Percentiles rank a stretch among this genome's conserved stretches.
phyloP scores from a whole-genome alignment of 2,329 filamentous ascomycete genomes.

The Penicillium sp. region DNA sequence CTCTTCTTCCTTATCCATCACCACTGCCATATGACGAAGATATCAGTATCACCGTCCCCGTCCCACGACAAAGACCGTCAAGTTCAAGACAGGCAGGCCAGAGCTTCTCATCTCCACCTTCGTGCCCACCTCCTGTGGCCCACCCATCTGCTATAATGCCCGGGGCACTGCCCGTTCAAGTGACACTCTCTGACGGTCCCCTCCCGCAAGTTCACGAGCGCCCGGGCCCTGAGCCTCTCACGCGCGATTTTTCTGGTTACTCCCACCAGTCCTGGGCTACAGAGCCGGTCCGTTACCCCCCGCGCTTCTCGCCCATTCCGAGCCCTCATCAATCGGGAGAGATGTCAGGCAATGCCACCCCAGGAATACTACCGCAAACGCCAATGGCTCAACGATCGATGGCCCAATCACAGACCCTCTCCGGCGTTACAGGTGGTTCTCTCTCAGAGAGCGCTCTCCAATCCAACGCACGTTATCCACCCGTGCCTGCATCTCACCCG shows the following conservation, averaged over 20 bases:
- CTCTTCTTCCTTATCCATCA: constrained; percentile 20
- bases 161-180: constrained; percentile 26
- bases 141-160: constrained; percentile 38
- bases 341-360: constrained; percentile 5
- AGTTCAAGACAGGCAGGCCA: constrained; percentile 11
- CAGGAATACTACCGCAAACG: constrained; percentile 7
- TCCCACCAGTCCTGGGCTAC: constrained; percentile 38
- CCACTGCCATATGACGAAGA: constrained; percentile 35
- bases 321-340: constrained; percentile 14
- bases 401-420: constrained; percentile 17
- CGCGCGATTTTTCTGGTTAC: constrained; percentile 31
- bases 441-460: constrained; percentile 14
- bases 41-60: constrained; percentile 29
- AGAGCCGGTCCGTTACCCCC: constrained; percentile 31
- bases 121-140: constrained; percentile 11
- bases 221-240: constrained; percentile 29
- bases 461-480: constrained; percentile 19
- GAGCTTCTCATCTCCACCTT: not conserved
- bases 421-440: constrained; percentile 14
- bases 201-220: constrained; percentile 29
- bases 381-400: not conserved
- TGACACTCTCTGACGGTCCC: constrained; percentile 13
- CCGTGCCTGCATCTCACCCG: constrained; percentile 7
- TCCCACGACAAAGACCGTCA: constrained; percentile 19
- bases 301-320: constrained; percentile 24